Evolutionary conservation across 2,329 filamentous ascomycete genomes (phyloP).

Genomic region (Didymella segeticola): DNA sequence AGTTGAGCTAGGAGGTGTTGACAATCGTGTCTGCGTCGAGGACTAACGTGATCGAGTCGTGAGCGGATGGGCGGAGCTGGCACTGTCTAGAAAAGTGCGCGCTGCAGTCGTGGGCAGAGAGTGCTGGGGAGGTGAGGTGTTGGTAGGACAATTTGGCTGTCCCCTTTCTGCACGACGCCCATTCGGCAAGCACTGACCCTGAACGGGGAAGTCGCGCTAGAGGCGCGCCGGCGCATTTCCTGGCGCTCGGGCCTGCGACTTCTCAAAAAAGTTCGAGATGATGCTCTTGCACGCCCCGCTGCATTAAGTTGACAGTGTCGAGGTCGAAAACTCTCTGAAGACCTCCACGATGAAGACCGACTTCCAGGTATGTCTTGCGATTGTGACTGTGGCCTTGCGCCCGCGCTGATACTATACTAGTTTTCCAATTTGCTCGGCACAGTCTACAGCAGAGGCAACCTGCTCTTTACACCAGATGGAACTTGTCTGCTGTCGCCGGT

Average conservation of each 20-base stretch:
- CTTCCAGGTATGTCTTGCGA: constrained; percentile 74
- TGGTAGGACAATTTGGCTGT: constrained; percentile 45
- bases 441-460: constrained; percentile 97
- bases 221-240: constrained; percentile 26
- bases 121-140: constrained; percentile 19
- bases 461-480: constrained; percentile 95
- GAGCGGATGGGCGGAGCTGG: background rate
- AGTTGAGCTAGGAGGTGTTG: constrained; percentile 15
- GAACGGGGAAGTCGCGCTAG: constrained; percentile 45
- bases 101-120: constrained; percentile 11
- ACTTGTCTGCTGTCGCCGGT: constrained; percentile 95
- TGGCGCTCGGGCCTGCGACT: constrained; percentile 32
- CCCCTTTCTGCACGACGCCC: constrained; percentile 49
- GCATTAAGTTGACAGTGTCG: constrained; percentile 23
- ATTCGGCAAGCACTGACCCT: constrained; percentile 49
- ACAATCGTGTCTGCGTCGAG: background rate
- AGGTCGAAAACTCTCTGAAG: background rate
- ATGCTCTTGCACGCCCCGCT: constrained; percentile 27
- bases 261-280: constrained; percentile 48
- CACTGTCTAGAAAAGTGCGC: constrained; percentile 8
- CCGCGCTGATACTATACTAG: constrained; percentile 58
- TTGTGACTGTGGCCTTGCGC: constrained; percentile 18
- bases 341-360: constrained; percentile 87
- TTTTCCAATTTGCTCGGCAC: constrained; percentile 98
- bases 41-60: constrained; percentile 11